A percentile compares a stretch with the other conserved stretches of the same genome.
Evolutionary conservation across 2,329 filamentous ascomycete species (phyloP).

Genomic region (Chrysosphaeria jannelii): DNA sequence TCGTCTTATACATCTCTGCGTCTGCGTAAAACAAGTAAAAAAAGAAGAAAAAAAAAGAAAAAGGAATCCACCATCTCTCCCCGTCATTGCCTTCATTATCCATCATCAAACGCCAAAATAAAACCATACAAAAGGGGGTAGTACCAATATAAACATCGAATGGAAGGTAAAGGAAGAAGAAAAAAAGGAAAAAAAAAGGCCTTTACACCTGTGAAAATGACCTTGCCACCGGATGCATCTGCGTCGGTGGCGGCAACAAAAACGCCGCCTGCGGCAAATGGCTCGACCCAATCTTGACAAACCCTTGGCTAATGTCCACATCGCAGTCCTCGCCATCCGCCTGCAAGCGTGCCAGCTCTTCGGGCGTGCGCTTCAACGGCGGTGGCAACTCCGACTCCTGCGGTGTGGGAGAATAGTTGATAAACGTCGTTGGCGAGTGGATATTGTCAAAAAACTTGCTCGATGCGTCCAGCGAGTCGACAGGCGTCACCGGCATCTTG

Average conservation of each 20-base stretch:
- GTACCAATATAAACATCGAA: not conserved
- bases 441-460: conserved; percentile 24
- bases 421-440: too few relatives aligned
- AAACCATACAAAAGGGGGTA: not conserved
- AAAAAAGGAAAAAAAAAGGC: not conserved
- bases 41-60: not conserved
- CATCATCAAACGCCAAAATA: not conserved
- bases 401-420: conserved; percentile 22
- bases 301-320: conserved; percentile 45
- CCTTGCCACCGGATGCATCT: too few relatives aligned
- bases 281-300: conserved; percentile 37
- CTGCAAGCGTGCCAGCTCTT: conserved; percentile 29
- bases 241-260: conserved; percentile 9
- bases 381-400: too few relatives aligned
- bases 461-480: conserved; percentile 19
- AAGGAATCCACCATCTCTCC: conserved; percentile 1
- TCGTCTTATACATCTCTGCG: too few relatives aligned
- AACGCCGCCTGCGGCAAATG: conserved; percentile 5
- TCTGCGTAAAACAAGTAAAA: too few relatives aligned
- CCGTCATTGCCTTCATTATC: too few relatives aligned
- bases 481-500: conserved; percentile 17
- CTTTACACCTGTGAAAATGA: not conserved
- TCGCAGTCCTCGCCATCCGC: conserved; percentile 25
- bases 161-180: not conserved
- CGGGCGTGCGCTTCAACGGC: conserved; percentile 20